A percentile compares a stretch with the other conserved stretches of the same genome.
phyloP scores from a whole-genome alignment of 179 eudicot species.

The Pouteria campechiana region DNA sequence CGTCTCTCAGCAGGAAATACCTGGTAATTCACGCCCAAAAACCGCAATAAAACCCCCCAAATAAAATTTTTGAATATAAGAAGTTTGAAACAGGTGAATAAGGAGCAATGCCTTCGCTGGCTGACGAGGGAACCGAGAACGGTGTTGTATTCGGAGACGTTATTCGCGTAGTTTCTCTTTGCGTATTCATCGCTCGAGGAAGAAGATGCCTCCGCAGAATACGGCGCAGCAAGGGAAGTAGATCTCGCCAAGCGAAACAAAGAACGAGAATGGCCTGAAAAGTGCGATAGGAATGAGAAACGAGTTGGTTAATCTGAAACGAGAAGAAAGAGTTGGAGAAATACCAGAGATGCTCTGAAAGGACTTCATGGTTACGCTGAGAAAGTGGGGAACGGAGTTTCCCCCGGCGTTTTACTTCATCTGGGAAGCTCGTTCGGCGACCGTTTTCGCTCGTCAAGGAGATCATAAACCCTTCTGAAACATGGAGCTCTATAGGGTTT shows the following conservation, averaged over 20 bases:
- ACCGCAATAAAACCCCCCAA: not conserved
- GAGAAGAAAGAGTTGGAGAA: not conserved
- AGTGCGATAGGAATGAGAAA: no score
- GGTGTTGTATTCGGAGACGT: conserved; percentile 71
- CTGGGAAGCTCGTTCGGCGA: no score
- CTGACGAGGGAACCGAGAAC: conserved; percentile 54
- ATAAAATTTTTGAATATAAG: not conserved
- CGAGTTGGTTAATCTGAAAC: not conserved
- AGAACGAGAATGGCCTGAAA: conserved; percentile 28
- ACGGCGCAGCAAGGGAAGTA: conserved; percentile 23
- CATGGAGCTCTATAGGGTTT: no score
- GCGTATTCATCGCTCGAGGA: conserved; percentile 40
- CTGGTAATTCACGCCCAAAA: conserved; percentile 17
- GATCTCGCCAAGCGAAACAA: conserved; percentile 14
- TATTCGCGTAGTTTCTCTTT: conserved; percentile 67
- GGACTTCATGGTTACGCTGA: conserved; percentile 23
- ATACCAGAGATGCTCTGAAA: conserved; percentile 18
- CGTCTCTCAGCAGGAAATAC: conserved; percentile 75
- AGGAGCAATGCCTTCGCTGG: conserved; percentile 49
- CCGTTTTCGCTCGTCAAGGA: no score
- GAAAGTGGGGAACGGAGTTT: no score
- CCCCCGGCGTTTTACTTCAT: no score
- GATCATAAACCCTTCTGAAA: no score
- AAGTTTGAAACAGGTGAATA: not conserved
- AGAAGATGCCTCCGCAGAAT: conserved; percentile 37